Conservation (phyloP, 176 grass and related monocot genomes). For the Areca catechu region DNA sequence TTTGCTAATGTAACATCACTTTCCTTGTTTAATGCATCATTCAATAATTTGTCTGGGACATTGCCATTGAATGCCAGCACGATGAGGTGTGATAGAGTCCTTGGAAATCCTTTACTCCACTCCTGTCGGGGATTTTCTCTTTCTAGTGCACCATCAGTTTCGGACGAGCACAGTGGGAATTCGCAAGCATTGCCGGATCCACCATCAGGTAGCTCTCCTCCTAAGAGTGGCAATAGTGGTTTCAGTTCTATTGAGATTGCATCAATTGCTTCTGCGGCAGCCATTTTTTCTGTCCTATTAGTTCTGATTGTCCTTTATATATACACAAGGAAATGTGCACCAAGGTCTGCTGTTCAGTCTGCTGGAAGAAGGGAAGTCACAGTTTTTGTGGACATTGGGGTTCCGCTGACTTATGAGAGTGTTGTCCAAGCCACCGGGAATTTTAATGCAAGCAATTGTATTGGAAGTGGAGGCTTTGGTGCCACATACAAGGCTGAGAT, state of each 20-base stretch:
- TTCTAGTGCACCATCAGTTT: not conserved
- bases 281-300: conserved; percentile 5
- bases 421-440: conserved; percentile 2
- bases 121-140: conserved; percentile 2
- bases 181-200: not conserved
- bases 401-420: conserved; percentile 2
- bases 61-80: conserved; percentile 3
- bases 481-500: conserved; percentile 18
- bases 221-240: not conserved
- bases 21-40: conserved; percentile 9
- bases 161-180: not conserved
- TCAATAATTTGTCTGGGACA: conserved; percentile 13
- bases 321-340: conserved; percentile 9
- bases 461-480: conserved; percentile 19
- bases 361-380: conserved; percentile 11
- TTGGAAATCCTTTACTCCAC: conserved; percentile 6
- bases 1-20: conserved; percentile 10
- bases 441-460: conserved; percentile 15
- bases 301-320: conserved; percentile 3
- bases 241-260: conserved; percentile 9
- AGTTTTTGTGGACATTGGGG: conserved; percentile 6
- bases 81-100: conserved; percentile 4
- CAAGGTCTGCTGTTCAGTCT: not conserved
- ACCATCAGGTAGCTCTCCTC: not conserved
- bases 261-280: conserved; percentile 6